Evolutionary conservation across 2,329 filamentous ascomycete genomes (phyloP), one percentile per base, ranked within the genome.

Genomic region (Trichoderma simmonsii): DNA sequence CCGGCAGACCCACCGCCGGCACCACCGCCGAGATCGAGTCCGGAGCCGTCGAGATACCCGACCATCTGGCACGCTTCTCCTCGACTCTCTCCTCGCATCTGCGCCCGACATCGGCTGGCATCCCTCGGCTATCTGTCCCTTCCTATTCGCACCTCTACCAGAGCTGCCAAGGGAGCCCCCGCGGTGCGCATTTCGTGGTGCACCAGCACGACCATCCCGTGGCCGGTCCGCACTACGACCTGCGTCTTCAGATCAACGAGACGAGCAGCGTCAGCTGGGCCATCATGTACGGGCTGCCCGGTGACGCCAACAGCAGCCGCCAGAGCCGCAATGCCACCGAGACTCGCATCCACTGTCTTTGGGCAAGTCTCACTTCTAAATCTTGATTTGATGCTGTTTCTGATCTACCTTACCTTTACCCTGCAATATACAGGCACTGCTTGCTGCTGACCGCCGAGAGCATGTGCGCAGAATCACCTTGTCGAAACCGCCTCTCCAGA

Each of bases 121-220:
- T 74, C 4, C 80, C 83, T 4, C 79, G 74, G 60, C 77, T 86
- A 4, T 71, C 82, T 18, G 75, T 85, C 24, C 28, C 75, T 1
- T 71, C 68, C 3, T 85, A 84, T 75, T 73, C 76, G 4, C 72
- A 76, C 9, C 80, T 86, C 8, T 86, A 85, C 70, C 73, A 75
- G 5, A 64, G 69, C n/a, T 80, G 80, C 61, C 76, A 75, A 2
- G 80, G 78, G 21, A 80, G 71, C 59, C 54, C 72, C 4, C 57
- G 70, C 18, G 85, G 85, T 21, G 81, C 84, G 9, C 89, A 91
- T 78, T 93, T 93, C 77, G 88, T 93, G 66, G 85, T 93, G 48
- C 90, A 93, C 78, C 91, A 93, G 77, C 91, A 93, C 77, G 90
- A 92, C 77, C 91, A 93, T 77, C 91, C 91, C 1, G 79, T 92